Evolutionary conservation across 441 rosid genomes (phyloP).

Genomic region (Sinapis alba): DNA sequence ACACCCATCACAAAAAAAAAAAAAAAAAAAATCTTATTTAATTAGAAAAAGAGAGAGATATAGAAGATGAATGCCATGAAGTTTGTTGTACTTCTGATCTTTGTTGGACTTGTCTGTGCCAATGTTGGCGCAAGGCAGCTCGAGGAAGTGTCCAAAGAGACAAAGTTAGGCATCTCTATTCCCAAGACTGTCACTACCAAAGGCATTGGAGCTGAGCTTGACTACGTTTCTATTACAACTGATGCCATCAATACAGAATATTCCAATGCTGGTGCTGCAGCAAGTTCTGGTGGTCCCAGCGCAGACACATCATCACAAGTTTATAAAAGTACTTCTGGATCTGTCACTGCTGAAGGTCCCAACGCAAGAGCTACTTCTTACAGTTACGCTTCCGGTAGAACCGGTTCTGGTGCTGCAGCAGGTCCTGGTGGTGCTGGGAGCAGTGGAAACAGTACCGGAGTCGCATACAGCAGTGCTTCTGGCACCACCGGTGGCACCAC

Average conservation of each 20-base stretch:
- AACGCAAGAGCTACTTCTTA: not conserved
- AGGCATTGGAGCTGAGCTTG: conserved; percentile 12
- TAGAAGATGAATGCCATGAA: conserved; percentile 15
- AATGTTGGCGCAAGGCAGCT: not conserved
- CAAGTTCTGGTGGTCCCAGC: not conserved
- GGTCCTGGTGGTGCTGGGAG: not conserved
- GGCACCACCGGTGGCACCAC: not conserved
- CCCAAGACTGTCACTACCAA: conserved; percentile 11
- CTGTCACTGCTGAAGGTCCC: conserved; percentile 2
- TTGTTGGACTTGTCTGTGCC: conserved; percentile 7
- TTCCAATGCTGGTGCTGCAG: not conserved
- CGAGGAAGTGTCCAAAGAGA: not conserved
- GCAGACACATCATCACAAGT: not conserved
- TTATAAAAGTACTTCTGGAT: not conserved
- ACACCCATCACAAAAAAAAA: not conserved
- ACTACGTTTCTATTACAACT: not conserved
- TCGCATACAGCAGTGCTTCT: not conserved
- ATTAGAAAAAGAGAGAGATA: not conserved
- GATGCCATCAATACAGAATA: not conserved
- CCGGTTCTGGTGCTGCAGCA: not conserved
- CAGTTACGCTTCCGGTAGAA: not conserved
- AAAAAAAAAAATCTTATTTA: not conserved
- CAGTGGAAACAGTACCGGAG: not conserved
- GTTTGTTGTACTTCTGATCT: conserved; percentile 6
- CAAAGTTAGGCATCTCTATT: not conserved